Conservation (phyloP, 495 filamentous ascomycete species). For the Sphaerosporella brunnea region DNA sequence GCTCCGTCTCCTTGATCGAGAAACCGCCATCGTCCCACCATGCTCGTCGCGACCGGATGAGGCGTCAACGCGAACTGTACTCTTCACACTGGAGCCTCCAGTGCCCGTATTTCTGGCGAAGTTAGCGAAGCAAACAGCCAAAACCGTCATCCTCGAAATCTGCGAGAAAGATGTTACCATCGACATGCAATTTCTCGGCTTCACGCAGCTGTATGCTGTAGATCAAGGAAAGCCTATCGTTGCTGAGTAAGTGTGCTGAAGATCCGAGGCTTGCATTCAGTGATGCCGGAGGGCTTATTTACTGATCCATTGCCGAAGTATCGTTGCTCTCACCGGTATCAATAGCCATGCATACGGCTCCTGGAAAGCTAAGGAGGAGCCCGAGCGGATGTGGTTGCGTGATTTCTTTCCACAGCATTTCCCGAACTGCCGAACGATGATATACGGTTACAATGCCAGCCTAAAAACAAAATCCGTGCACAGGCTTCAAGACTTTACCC, state of each 20-base stretch:
- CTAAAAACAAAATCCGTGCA: constrained; percentile 5
- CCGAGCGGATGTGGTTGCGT: constrained; percentile 7
- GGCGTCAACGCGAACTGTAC: not conserved
- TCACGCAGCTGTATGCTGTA: constrained; percentile 11
- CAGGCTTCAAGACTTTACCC: not conserved
- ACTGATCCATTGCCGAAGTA: not conserved
- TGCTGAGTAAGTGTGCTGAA: constrained; percentile 10
- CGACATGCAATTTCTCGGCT: constrained; percentile 7
- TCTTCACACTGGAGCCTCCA: not conserved
- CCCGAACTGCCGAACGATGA: constrained; percentile 7
- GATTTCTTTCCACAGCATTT: constrained; percentile 9
- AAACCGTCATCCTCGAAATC: not conserved
- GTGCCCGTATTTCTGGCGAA: not conserved
- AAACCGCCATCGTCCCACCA: not conserved
- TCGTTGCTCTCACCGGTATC: constrained; percentile 6
- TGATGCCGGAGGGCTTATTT: not conserved
- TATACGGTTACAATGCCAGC: constrained; percentile 7
- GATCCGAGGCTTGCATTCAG: too few species aligned
- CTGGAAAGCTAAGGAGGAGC: not conserved
- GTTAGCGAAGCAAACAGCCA: not conserved
- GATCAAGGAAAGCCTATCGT: not conserved
- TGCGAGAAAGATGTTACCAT: not conserved
- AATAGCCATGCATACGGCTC: constrained; percentile 8
- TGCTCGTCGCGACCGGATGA: not conserved
- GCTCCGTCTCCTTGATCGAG: not conserved